phyloP scores from a whole-genome alignment of 2,329 filamentous ascomycete genomes.

The Ophiocordyceps camponoti-floridani region DNA sequence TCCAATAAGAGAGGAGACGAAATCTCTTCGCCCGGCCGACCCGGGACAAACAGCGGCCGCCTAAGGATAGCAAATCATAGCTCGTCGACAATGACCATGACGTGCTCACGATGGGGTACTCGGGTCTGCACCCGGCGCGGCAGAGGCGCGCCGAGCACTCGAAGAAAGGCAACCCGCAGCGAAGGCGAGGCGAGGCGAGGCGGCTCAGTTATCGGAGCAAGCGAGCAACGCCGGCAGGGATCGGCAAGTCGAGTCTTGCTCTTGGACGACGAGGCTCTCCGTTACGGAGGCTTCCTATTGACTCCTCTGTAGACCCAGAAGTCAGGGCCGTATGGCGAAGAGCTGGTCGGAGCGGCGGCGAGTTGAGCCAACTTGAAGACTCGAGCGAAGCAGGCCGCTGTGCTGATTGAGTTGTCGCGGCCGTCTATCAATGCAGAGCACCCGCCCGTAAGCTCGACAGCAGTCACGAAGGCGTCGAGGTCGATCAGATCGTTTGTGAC shows the following conservation, averaged over 20 bases:
- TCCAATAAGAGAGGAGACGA: background rate
- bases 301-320: conserved; percentile 92
- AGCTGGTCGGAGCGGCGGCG: conserved; percentile 53
- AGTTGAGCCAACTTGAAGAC: conserved; percentile 90
- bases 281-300: conserved; percentile 97
- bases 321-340: conserved; percentile 80
- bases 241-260: background rate
- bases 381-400: conserved; percentile 4
- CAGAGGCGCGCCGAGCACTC: conserved; percentile 17
- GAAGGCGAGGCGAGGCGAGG: background rate
- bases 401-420: background rate
- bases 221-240: background rate
- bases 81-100: conserved; percentile 6
- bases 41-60: background rate
- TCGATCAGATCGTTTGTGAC: background rate
- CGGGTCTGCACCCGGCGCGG: conserved; percentile 15
- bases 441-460: too few species aligned
- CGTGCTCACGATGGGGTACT: background rate
- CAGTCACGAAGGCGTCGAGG: background rate
- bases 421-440: too few species aligned
- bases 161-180: conserved; percentile 11
- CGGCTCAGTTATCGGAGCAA: background rate
- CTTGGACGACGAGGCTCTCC: background rate
- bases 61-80: conserved; percentile 14
- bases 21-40: conserved; percentile 1